Percentiles rank a stretch among this genome's conserved stretches.
phyloP scores from a whole-genome alignment of 768 basidiomycete species.

The Polyporus arcularius region DNA sequence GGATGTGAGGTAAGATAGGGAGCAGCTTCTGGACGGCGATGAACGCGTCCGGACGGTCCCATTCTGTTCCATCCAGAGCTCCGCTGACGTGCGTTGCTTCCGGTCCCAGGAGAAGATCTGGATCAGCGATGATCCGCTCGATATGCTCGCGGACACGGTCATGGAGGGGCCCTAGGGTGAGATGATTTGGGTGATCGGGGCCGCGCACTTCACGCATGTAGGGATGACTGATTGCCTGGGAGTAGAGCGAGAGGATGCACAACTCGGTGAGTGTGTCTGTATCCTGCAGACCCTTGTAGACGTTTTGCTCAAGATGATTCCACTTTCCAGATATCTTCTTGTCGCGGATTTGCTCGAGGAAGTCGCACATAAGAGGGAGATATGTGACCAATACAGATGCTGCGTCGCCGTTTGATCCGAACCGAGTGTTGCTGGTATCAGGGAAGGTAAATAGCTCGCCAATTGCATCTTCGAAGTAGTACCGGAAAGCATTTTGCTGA shows the following conservation, averaged over 20 bases:
- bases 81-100: neutral
- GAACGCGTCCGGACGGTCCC: neutral
- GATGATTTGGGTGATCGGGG: neutral
- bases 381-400: slow-evolving; percentile 29
- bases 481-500: slow-evolving; percentile 30
- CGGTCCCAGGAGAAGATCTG: too few species aligned
- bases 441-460: slow-evolving; percentile 35
- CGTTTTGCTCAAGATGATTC: slow-evolving; percentile 37
- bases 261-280: slow-evolving; percentile 21
- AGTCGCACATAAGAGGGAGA: slow-evolving; percentile 25
- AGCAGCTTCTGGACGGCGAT: neutral
- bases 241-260: slow-evolving; percentile 13
- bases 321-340: slow-evolving; percentile 25
- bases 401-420: slow-evolving; percentile 34
- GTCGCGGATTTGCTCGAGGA: slow-evolving; percentile 28
- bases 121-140: too few species aligned
- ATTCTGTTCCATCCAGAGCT: neutral
- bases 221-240: slow-evolving; percentile 11
- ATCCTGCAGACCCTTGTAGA: slow-evolving; percentile 17
- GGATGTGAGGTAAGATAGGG: neutral
- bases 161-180: neutral
- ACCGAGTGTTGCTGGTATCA: slow-evolving; percentile 38
- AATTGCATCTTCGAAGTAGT: slow-evolving; percentile 24
- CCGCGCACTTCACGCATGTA: slow-evolving; percentile 3
- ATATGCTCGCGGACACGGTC: neutral